Evolutionary conservation across 768 basidiomycete species (phyloP).

Genomic region (Tulasnella sp.): DNA sequence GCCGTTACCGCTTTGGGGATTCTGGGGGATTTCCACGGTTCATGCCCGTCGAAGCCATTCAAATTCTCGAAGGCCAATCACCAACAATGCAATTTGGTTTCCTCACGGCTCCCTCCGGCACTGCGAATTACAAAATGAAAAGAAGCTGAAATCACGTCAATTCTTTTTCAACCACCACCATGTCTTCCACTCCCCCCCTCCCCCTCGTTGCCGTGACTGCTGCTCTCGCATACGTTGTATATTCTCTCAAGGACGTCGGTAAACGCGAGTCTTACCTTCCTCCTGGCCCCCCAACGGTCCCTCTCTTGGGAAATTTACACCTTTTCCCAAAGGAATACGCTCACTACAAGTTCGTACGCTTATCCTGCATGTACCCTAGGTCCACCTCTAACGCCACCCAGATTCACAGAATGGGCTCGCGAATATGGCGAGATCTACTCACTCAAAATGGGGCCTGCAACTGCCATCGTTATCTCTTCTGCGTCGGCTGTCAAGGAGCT

Average conservation of each 20-base stretch:
- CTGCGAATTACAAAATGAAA: no score
- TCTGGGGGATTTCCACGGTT: no score
- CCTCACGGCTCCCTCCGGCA: no score
- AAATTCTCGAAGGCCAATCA: no score
- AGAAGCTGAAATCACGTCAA: not conserved
- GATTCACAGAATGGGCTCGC: constrained; percentile 26
- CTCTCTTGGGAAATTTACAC: constrained; percentile 23
- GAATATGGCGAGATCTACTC: constrained; percentile 25
- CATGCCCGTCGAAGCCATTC: no score
- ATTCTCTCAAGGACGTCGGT: constrained; percentile 6
- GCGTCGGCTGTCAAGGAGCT: constrained; percentile 23
- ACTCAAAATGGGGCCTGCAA: constrained; percentile 22
- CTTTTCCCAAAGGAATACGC: constrained; percentile 21
- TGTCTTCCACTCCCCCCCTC: not conserved
- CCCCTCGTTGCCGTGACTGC: not conserved
- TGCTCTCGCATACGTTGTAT: not conserved
- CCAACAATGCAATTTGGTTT: no score
- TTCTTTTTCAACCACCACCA: not conserved
- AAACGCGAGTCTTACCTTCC: constrained; percentile 21
- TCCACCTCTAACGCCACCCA: constrained; percentile 20
- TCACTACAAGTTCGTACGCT: constrained; percentile 22
- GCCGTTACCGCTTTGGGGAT: no score
- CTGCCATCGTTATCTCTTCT: constrained; percentile 23
- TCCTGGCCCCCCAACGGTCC: constrained; percentile 23
- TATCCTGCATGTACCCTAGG: constrained; percentile 15